A percentile compares a stretch with the other conserved stretches of the same genome.
These are phyloP conservation scores for Entoloma clypeatum DNA, from an alignment of 1,284 basidiomycete species.

Conservation along the genomic window DNA sequence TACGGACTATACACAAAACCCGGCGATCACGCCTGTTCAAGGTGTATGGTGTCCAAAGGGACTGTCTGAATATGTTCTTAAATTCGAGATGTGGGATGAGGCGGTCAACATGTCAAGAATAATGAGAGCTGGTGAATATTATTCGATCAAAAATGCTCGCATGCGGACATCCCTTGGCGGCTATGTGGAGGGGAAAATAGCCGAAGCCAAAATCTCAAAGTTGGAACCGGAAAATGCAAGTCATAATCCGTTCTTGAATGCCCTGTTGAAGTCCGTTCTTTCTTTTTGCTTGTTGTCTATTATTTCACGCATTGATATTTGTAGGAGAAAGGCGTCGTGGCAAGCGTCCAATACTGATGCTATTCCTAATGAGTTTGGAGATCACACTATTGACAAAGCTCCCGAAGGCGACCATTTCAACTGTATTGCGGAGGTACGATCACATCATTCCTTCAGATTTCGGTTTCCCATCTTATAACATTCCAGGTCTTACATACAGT, in stretches of 20 bases:
- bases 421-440: constrained; percentile 55
- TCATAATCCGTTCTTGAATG: constrained; percentile 37
- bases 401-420: constrained; percentile 42
- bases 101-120: constrained; percentile 37
- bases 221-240: constrained; percentile 40
- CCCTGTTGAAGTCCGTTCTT: constrained; percentile 49
- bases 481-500: constrained; percentile 46
- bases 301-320: constrained; percentile 1
- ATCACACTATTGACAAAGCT: constrained; percentile 45
- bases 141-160: constrained; percentile 52
- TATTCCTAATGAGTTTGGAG: constrained; percentile 35
- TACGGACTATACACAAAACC: constrained; percentile 61
- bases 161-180: constrained; percentile 39
- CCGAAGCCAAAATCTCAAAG: constrained; percentile 41
- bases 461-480: constrained; percentile 7
- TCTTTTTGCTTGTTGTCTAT: constrained; percentile 1
- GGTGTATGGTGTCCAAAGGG: constrained; percentile 45
- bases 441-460: too few species aligned
- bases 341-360: constrained; percentile 28
- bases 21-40: constrained; percentile 27
- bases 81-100: constrained; percentile 55
- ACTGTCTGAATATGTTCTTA: constrained; percentile 43
- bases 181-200: constrained; percentile 51
- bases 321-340: constrained; percentile 55
- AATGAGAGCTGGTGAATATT: constrained; percentile 51